Base-by-base conservation (phyloP, 768 basidiomycete genomes). In the Leucosporidium yakuticum region DNA sequence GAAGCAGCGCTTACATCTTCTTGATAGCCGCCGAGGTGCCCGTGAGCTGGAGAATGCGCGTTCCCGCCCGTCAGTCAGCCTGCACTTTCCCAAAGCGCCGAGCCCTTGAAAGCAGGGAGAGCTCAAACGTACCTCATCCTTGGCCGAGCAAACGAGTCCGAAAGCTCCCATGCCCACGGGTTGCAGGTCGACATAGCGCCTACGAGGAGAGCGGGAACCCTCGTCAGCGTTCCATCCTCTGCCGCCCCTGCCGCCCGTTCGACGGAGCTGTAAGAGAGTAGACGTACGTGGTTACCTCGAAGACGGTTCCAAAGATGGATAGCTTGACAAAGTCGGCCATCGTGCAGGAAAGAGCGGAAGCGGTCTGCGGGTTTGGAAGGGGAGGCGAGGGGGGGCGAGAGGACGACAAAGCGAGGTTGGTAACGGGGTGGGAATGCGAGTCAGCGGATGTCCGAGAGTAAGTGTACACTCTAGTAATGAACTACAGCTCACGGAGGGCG, bases 161-260 rank as follows among this genome's bases (percentile, higher is more conserved):
- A 99, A 98, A 49, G 96, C 96, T 72, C 95, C 95, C 95, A 98
- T 98, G 79, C 95, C 96, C 55, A 98, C 95, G 34, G 95, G 95
- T 77, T 98, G 95, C 17, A 99, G 87, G 82, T 99, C 96, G 79
- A 96, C 89, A 89, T 99, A 99, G 76, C 96, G 86, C 65, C 93
- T 97, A 47, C 11, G 39, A 9, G 63, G 31, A 29, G 29, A 54
- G n/a, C 27, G 20, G 14, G 53, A 31, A 87, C 90, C n/a, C 86
- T 92, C 91, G 80, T 92, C 92, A 67, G 93, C 96, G 73, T 93
- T 97, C 59, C 93, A 93, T 79, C 65, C 31, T 27, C 25, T 48
- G 25, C n/a, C 49, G 21, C 12, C 19, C 27, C 36, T 32, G 17
- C 17, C 55, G 39, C 23, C 17, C 14, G n/a, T 29, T 7, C 5